Evolutionary conservation across 208 protist species (phyloP).

Genomic region (Leishmania aethiopica): DNA sequence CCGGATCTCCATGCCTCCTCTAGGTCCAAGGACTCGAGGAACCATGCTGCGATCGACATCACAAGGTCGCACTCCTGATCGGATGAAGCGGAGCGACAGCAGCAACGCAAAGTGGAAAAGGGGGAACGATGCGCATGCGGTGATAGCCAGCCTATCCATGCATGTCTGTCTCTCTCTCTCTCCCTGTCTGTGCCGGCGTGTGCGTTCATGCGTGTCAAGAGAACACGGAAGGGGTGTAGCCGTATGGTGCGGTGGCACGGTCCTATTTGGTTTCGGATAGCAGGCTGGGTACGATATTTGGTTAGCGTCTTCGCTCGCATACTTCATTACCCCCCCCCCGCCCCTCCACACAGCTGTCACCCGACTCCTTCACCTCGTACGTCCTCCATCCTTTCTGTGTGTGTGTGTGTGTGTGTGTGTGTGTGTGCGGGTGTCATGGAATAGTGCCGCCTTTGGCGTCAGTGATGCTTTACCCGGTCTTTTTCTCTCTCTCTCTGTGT

Average conservation of each 20-base stretch:
- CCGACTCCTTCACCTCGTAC: not conserved
- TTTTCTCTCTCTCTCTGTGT: not conserved
- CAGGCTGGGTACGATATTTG: not conserved
- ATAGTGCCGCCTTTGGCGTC: not conserved
- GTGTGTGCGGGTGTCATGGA: not conserved
- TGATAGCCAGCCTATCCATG: not conserved
- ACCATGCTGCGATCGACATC: not conserved
- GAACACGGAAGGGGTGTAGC: not conserved
- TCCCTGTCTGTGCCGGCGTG: not conserved
- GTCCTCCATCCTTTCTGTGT: not conserved
- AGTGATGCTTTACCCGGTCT: not conserved
- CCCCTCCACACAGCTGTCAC: not conserved
- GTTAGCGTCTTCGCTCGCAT: not conserved
- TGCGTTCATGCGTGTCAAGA: not conserved
- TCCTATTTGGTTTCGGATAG: not conserved
- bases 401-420: not conserved
- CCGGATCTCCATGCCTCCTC: not conserved
- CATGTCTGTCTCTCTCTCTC: not conserved
- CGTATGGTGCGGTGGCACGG: not conserved
- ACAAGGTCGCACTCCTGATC: not conserved
- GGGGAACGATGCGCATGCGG: not conserved
- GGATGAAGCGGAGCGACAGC: not conserved
- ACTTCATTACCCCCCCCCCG: not conserved
- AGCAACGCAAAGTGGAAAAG: not conserved
- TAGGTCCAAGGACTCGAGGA: not conserved